Base-by-base conservation (phyloP, 23 red algal genomes). In the Cyanidiococcus yangmingshanensis region DNA sequence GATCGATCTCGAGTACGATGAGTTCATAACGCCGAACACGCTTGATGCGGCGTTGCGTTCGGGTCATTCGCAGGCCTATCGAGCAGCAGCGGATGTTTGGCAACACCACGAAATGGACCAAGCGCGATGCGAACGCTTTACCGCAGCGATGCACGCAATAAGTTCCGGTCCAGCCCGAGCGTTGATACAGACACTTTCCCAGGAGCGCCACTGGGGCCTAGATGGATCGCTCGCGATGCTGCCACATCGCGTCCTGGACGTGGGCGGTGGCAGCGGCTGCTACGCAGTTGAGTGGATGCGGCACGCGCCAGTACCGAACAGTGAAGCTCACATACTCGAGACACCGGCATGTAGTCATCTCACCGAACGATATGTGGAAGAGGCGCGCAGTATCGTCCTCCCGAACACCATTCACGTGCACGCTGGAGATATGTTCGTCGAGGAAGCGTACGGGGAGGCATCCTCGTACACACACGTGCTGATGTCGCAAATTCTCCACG, bases 401-500 rank as follows among this genome's bases (percentile, higher is more conserved):
- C 45, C 45, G 45, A 54, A 54, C 21, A 7, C 12, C 21, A 71
- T 71, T 35, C 21, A 7, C 32, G 63, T 35, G 12, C 63, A 3
- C 12, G 16, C 63, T 7, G 63, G 63, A 3, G 63, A 71, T 35
- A 71, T 71, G 63, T 71, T 71, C 32, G 27, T 29, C 15, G 63
- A 25, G 7, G 32, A 25, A 25, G 63, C 63, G n/a, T 71, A 71
- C 63, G 63, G n/a, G 3, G 63, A 71, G 3, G 63, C 63, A 7
- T 17, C 15, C 32, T 27, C 12, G n/a, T 71, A 71, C 27, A 71
- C 63, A 12, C 63, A 71, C 32, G 63, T 71, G 12, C 63, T 71
- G 63, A 3, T 71, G 12, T 71, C 63, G 63, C 63, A 71, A 29
- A 71, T 71, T 29, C 63, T 71, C 7, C 63, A 71, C 63, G 63